Conservation (phyloP, 2,329 filamentous ascomycete genomes). For the Penicillium concentricum region DNA sequence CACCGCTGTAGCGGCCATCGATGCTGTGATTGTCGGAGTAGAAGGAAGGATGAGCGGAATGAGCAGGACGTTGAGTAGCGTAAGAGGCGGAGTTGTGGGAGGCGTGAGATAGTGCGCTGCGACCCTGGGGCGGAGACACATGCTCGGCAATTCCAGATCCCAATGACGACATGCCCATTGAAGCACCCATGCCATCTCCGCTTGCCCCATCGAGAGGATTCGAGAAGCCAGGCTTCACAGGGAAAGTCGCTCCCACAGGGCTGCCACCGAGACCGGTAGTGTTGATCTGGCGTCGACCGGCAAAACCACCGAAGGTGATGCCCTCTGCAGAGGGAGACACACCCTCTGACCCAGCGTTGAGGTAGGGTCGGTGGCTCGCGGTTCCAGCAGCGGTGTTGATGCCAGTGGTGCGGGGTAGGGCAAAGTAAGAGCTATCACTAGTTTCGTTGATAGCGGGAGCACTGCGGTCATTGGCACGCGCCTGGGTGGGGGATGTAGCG, state of each 20-base stretch:
- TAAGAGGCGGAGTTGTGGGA: constrained; percentile 38
- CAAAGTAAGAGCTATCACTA: constrained; percentile 49
- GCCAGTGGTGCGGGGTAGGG: constrained; percentile 44
- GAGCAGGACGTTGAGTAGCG: constrained; percentile 33
- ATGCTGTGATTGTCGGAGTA: constrained; percentile 40
- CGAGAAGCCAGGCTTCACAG: constrained; percentile 31
- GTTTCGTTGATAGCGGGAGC: constrained; percentile 43
- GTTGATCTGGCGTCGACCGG: constrained; percentile 32
- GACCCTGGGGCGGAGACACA: constrained; percentile 25
- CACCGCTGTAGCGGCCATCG: constrained; percentile 29
- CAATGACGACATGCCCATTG: constrained; percentile 32
- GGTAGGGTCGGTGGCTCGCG: constrained; percentile 32
- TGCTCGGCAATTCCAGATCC: constrained; percentile 30
- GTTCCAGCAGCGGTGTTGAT: constrained; percentile 38
- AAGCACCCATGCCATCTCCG: constrained; percentile 29
- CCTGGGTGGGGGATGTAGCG: constrained; percentile 60
- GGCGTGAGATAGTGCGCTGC: constrained; percentile 33
- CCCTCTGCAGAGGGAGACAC: constrained; percentile 38
- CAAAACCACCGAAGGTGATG: constrained; percentile 31
- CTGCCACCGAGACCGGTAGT: constrained; percentile 33
- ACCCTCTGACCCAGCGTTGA: constrained; percentile 33
- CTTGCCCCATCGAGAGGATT: constrained; percentile 30
- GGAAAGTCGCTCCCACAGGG: constrained; percentile 32
- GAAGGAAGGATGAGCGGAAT: constrained; percentile 41
- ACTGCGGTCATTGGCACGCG: constrained; percentile 50